phyloP scores from a whole-genome alignment of 129 eudicot species.

The Flaveria brownii region DNA sequence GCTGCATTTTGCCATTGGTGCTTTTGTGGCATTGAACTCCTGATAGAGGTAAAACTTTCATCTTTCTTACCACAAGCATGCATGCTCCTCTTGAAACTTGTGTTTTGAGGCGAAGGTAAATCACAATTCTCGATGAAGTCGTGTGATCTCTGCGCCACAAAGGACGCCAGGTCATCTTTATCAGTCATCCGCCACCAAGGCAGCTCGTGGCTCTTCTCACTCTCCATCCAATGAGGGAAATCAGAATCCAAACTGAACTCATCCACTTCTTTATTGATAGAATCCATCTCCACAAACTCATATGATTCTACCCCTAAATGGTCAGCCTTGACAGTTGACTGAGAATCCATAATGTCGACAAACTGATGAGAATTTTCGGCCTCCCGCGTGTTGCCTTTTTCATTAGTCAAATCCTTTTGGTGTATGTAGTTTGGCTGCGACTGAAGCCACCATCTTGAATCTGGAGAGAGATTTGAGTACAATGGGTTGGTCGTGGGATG shows the following conservation, averaged over 20 bases:
- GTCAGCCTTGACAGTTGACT: constrained; percentile 41
- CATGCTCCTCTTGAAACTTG: constrained; percentile 33
- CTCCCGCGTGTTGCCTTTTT: constrained; percentile 39
- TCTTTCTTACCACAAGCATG: constrained; percentile 32
- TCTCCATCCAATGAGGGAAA: constrained; percentile 57
- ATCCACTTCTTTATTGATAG: constrained; percentile 38
- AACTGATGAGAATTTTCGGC: constrained; percentile 35
- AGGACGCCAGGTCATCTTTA: constrained; percentile 70
- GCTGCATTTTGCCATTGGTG: constrained; percentile 25
- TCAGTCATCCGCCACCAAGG: constrained; percentile 95
- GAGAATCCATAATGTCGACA: constrained; percentile 43
- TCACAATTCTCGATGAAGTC: constrained; percentile 80
- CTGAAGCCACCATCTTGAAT: constrained; percentile 89
- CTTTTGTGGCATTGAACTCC: constrained; percentile 28
- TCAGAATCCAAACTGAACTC: constrained; percentile 53
- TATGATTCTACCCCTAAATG: constrained; percentile 39
- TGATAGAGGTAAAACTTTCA: constrained; percentile 27
- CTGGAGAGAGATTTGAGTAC: constrained; percentile 57
- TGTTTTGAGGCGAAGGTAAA: constrained; percentile 70
- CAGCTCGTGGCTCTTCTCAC: constrained; percentile 44
- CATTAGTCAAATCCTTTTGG: constrained; percentile 44
- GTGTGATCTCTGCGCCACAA: constrained; percentile 70
- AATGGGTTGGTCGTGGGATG: constrained; percentile 46
- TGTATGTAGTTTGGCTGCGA: constrained; percentile 55
- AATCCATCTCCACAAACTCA: constrained; percentile 55